Evolutionary conservation across 495 filamentous ascomycete species (phyloP), one percentile per base, ranked within the genome.

Genomic region (Penicillium fimorum): DNA sequence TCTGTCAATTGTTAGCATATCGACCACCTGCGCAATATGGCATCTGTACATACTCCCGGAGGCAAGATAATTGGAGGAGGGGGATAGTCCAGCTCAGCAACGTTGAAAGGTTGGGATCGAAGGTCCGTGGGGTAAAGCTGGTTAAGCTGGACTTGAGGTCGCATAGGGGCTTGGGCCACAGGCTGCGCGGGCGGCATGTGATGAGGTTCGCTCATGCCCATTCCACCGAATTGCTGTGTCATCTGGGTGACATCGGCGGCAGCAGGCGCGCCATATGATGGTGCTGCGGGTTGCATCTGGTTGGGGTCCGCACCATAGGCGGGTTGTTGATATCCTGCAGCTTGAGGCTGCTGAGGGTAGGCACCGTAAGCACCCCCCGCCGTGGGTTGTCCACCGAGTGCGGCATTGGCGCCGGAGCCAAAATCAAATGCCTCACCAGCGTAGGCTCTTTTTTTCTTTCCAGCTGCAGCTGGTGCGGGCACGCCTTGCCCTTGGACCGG

Each of bases 351-450:
- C 35, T 79, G 75, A 63, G 73, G 69, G 50, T 89, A 89, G 46
- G 79, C 81, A 46, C 81, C 84, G 76, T 72, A 82, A 68, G 72
- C 65, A 54, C 75, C 80, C 46, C 80, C 81, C 3, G 70, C 80
- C 25, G 74, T 71, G 44, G 68, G 69, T 65, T 87, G 84, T 47
- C 79, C 82, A 58, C 81, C 83, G 42, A 85, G 67, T 15, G 76
- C 88, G 50, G 90, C 85, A 83, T 98, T 98, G 64, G 88, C 89
- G 61, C 94, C 94, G 30, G 83, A 83, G 32, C 88, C 92, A 66
- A 97, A 92, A 11, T 96, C 95, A 70, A 93, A 98, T 6, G 92
- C 93, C 69, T 92, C 87, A 25, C 90, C 90, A 24, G 95, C 94
- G 77, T 98, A 98, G 41, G 87, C 84, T 71, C 91, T 81, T 80